phyloP scores from a whole-genome alignment of 768 basidiomycete genomes.

The Lenzites betulinus region DNA sequence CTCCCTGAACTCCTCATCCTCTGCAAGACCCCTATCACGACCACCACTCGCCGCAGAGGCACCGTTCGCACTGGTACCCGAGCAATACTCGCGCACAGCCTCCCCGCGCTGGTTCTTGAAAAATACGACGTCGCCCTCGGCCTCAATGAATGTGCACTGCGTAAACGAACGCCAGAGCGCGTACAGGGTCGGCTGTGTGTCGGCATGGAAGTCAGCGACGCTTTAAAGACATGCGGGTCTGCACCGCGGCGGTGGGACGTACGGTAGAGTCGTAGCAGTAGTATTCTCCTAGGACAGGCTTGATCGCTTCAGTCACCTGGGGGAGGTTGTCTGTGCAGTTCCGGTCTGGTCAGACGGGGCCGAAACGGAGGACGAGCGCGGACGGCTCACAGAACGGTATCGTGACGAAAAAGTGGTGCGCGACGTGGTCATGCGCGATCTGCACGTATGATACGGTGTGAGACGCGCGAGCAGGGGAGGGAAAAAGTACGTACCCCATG shows the following conservation, averaged over 20 bases:
- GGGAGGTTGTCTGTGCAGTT: conserved; percentile 30
- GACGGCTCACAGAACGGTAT: conserved; percentile 24
- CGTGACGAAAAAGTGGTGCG: conserved; percentile 35
- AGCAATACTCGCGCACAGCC: conserved; percentile 18
- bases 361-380: not conserved
- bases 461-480: not conserved
- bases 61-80: not conserved
- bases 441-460: not conserved
- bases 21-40: not conserved
- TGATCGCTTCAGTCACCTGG: conserved; percentile 33
- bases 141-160: conserved; percentile 35
- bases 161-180: conserved; percentile 36
- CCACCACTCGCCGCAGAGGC: not conserved
- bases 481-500: conserved; percentile 25
- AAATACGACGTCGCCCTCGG: conserved; percentile 34
- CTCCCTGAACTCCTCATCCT: not conserved
- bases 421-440: conserved; percentile 36
- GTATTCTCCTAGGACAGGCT: conserved; percentile 32
- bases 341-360: not conserved
- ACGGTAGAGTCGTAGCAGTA: conserved; percentile 34
- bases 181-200: conserved; percentile 24
- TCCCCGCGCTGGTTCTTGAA: conserved; percentile 34
- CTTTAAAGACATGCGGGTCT: not conserved
- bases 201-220: not conserved
- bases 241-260: not conserved